A percentile compares a stretch with the other conserved stretches of the same genome.
Evolutionary conservation across 495 filamentous ascomycete genomes (phyloP).

Genomic region (Talaromyces nanjingensis): DNA sequence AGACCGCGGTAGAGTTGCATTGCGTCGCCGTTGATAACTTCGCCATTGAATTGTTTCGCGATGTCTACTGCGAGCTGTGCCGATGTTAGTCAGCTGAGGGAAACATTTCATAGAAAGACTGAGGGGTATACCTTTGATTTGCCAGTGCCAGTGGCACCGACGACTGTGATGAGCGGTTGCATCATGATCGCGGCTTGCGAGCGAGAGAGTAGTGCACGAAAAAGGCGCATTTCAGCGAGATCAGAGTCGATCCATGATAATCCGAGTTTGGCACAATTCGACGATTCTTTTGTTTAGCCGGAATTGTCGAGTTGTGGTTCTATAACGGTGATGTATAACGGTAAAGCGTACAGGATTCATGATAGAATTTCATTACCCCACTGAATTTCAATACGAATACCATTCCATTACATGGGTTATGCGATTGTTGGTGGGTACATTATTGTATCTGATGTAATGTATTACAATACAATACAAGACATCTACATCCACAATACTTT

Average conservation of each 20-base stretch:
- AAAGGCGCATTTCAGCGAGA: slow-evolving; percentile 17
- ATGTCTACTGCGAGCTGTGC: slow-evolving; percentile 91
- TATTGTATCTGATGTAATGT: background rate
- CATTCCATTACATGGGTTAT: background rate
- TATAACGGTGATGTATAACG: background rate
- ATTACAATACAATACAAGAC: background rate
- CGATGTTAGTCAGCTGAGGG: slow-evolving; percentile 8
- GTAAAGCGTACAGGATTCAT: background rate
- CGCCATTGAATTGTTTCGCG: slow-evolving; percentile 76
- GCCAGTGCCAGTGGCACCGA: slow-evolving; percentile 92
- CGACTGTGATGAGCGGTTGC: slow-evolving; percentile 69
- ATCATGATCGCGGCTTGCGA: slow-evolving; percentile 27
- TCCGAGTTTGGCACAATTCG: background rate
- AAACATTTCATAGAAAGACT: slow-evolving; percentile 11
- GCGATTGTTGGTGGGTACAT: no score
- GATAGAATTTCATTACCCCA: background rate
- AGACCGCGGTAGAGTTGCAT: slow-evolving; percentile 96
- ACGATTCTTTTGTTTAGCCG: background rate
- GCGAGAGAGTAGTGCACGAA: slow-evolving; percentile 15
- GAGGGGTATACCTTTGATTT: slow-evolving; percentile 77
- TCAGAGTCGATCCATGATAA: background rate
- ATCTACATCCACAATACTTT: no score
- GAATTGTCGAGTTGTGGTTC: no score
- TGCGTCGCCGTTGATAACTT: slow-evolving; percentile 97
- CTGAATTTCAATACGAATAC: background rate